Evolutionary conservation across 192 early-diverging fungal species (phyloP).

Genomic region (Entophlyctis luteolus): DNA sequence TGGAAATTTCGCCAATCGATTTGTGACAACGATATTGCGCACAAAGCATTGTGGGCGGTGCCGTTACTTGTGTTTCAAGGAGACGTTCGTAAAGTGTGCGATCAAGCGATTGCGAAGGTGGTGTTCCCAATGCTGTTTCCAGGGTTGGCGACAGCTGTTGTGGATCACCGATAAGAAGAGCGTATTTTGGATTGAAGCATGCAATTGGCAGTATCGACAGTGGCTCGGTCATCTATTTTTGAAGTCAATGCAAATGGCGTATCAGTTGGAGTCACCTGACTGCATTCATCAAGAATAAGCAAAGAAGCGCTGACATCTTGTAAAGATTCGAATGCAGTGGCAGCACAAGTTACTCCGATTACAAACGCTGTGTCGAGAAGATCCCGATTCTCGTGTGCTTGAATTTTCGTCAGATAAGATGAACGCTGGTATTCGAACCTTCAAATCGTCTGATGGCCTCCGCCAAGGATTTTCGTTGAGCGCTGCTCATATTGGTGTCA

Average conservation of each 20-base stretch:
- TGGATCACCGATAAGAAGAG: constrained; percentile 86
- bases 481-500: constrained; percentile 3
- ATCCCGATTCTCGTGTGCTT: constrained; percentile 41
- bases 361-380: constrained; percentile 49
- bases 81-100: constrained; percentile 80
- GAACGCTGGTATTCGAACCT: background rate
- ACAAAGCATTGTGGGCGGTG: constrained; percentile 54
- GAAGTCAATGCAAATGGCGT: constrained; percentile 6
- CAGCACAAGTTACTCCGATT: constrained; percentile 74
- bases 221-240: constrained; percentile 73
- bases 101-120: constrained; percentile 61
- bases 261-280: constrained; percentile 43
- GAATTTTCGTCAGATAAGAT: constrained; percentile 34
- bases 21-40: constrained; percentile 77
- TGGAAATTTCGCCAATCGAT: constrained; percentile 57
- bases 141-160: constrained; percentile 82
- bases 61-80: constrained; percentile 41
- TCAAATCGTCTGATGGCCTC: constrained; percentile 21
- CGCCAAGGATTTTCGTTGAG: background rate
- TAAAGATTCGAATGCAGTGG: constrained; percentile 71
- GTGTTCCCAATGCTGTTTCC: constrained; percentile 35
- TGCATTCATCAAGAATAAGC: constrained; percentile 82
- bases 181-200: constrained; percentile 51
- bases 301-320: constrained; percentile 56
- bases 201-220: constrained; percentile 78